Evolutionary conservation across 2,329 filamentous ascomycete species (phyloP), one percentile per base, ranked within the genome.

Genomic region (Penicillium fuscoglaucum): DNA sequence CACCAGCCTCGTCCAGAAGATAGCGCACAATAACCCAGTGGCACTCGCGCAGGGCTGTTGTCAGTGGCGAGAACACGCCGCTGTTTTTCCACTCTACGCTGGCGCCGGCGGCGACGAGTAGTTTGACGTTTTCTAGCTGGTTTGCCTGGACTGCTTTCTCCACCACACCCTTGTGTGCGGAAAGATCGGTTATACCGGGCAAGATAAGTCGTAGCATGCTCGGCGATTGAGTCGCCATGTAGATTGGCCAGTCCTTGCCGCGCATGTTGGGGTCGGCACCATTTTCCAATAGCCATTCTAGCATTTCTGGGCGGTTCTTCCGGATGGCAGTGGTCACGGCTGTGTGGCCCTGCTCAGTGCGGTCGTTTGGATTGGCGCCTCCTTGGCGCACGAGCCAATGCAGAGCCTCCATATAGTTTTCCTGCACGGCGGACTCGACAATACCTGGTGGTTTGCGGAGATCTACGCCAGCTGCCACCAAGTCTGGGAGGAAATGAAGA

Each of bases 1-100:
- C 87, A 9, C 81, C 82, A 1, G 82, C 86, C 60, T 86, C 82
- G 49, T 84, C 80, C 57, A 90, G 77, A 10, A 90, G 80, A 74
- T 80, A 89, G 4, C 71, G 72, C 41, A 88, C 84, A 56, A 89
- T 88, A 0, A 83, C 81, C 45, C 81, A 83, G 64, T 81, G 80
- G 28, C 84, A 78, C 71, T 90, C 87, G 13, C 87, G 84, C 56
- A 89, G 84, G 9, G 86, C 85, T 0, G 85, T 87, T 0, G 87
- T 90, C 4, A 90, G 79, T 0, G 86, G 85, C 0, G 85, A 88
- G 76, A 90, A 90, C 49, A 90, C 87, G 53, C 88, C 88, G 21
- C 86, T 87, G 68, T 88, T 90, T 74, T 87, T 87, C 74, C 89
- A 88, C 70, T 90, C 87, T 55, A 89, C 85, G 41, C 81, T 86